Evolutionary conservation across 805 yeast genomes (phyloP).

Genomic region (Dipodascus albidus): DNA sequence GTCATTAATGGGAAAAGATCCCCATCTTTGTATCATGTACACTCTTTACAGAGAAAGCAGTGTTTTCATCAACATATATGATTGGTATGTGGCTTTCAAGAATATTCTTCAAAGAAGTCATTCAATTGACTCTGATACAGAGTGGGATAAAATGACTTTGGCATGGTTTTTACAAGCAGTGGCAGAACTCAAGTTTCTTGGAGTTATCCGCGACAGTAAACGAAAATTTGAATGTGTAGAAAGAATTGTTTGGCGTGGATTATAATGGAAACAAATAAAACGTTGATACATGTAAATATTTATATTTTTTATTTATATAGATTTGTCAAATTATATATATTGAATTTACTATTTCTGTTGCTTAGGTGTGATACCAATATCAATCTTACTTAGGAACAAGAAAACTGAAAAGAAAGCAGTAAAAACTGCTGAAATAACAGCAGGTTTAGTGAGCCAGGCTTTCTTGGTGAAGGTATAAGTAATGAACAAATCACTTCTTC

Average conservation of each 20-base stretch:
- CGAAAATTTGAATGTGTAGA: conserved; percentile 56
- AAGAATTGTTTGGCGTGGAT: conserved; percentile 59
- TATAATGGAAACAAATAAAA: conserved; percentile 25
- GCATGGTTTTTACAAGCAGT: conserved; percentile 70
- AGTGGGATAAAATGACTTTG: conserved; percentile 53
- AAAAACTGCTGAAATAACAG: conserved; percentile 49
- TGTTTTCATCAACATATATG: conserved; percentile 52
- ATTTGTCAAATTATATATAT: too few species aligned
- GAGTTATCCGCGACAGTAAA: conserved; percentile 49
- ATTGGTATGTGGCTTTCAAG: conserved; percentile 52
- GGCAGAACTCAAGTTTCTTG: conserved; percentile 57
- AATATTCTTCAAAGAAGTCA: conserved; percentile 13
- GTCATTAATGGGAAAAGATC: conserved; percentile 26
- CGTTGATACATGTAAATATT: background rate
- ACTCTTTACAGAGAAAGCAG: conserved; percentile 73
- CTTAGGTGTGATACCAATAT: conserved; percentile 26
- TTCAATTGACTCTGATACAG: conserved; percentile 24
- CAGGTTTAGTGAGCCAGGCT: conserved; percentile 52
- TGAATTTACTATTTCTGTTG: too few species aligned
- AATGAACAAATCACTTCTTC: conserved; percentile 43
- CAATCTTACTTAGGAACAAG: conserved; percentile 37
- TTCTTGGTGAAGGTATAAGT: conserved; percentile 47
- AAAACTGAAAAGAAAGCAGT: conserved; percentile 49
- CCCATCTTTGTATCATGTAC: conserved; percentile 47
- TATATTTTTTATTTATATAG: background rate